Conservation (phyloP, 257 asterid species). For the Scutellaria minor region DNA sequence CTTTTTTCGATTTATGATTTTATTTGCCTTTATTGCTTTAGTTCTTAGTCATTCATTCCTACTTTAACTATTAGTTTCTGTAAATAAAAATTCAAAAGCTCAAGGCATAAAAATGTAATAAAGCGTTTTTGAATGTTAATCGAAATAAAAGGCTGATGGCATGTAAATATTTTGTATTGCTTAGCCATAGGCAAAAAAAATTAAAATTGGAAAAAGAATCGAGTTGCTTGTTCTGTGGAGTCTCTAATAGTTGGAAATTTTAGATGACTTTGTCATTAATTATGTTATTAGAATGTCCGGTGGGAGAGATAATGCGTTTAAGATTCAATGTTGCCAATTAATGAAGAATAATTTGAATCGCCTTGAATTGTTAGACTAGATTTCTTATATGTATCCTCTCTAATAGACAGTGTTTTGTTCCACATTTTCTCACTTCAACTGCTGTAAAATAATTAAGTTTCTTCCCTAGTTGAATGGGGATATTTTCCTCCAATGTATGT, state of each 20-base stretch:
- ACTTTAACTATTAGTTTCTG: neutral
- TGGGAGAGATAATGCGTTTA: neutral
- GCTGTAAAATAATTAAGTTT: neutral
- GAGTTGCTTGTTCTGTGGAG: neutral
- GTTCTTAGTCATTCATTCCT: neutral
- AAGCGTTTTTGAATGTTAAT: neutral
- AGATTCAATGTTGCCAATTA: neutral
- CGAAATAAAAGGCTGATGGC: neutral
- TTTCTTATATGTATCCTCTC: neutral
- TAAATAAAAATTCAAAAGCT: neutral
- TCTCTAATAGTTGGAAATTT: neutral
- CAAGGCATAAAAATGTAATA: neutral
- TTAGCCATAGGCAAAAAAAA: neutral
- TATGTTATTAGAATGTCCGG: neutral
- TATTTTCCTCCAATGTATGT: conserved; percentile 2
- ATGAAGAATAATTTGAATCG: neutral
- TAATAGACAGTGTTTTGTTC: neutral
- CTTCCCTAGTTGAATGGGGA: neutral
- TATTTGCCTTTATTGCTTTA: neutral
- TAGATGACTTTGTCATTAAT: neutral
- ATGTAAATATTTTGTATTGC: neutral
- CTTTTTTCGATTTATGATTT: neutral
- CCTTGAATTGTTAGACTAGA: neutral
- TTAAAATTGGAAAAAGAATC: neutral
- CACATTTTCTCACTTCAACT: neutral